Evolutionary conservation across 1,284 basidiomycete genomes (phyloP).

Genomic region (Dichomitus squalens): DNA sequence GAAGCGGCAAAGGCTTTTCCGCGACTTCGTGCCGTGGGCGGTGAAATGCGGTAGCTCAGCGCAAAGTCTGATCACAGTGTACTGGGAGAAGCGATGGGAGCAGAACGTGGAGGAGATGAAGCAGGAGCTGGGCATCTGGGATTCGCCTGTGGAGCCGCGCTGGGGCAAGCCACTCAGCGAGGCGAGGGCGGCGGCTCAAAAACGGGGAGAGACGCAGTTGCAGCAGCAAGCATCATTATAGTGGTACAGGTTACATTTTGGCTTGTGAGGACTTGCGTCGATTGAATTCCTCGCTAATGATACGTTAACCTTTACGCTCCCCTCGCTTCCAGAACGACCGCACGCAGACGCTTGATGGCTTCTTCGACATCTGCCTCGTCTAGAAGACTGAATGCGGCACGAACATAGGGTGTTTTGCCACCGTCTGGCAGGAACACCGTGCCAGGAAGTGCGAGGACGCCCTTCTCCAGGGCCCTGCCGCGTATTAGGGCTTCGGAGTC

Average conservation of each 20-base stretch:
- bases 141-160: constrained; percentile 60
- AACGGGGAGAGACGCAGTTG: constrained; percentile 13
- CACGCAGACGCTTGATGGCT: constrained; percentile 70
- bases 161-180: constrained; percentile 64
- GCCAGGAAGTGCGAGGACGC: constrained; percentile 91
- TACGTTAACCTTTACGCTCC: constrained; percentile 4
- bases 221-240: constrained; percentile 7
- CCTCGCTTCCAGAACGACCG: constrained; percentile 53
- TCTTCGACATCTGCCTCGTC: constrained; percentile 75
- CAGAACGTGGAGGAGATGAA: constrained; percentile 82
- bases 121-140: constrained; percentile 82
- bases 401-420: constrained; percentile 70
- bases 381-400: constrained; percentile 79
- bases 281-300: neutral
- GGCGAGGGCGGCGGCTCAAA: constrained; percentile 47
- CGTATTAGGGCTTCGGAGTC: constrained; percentile 81
- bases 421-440: constrained; percentile 77
- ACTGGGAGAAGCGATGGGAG: constrained; percentile 96
- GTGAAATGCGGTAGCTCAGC: constrained; percentile 77
- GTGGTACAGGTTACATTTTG: neutral
- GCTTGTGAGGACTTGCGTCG: neutral
- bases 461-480: constrained; percentile 77
- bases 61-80: constrained; percentile 84
- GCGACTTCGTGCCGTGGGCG: constrained; percentile 91
- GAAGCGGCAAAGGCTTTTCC: constrained; percentile 62